These are phyloP conservation scores for Aureoboletus auriporus DNA, from an alignment of 768 basidiomycete species.

Conservation along the genomic window DNA sequence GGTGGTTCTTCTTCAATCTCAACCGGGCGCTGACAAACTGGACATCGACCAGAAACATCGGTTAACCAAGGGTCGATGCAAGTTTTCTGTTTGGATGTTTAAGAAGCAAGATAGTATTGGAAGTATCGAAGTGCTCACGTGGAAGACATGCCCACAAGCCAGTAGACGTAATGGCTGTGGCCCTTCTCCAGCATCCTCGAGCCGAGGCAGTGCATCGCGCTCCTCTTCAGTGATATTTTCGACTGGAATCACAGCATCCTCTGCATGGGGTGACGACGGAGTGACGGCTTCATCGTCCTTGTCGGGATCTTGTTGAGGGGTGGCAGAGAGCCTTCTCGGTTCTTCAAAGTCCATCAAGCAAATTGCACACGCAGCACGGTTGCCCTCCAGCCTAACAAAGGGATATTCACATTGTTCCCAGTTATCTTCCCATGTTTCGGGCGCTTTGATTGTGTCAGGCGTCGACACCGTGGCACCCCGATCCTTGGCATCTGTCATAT, in stretches of 20 bases:
- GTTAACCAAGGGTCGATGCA: slow-evolving; percentile 89
- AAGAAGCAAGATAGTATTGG: background rate
- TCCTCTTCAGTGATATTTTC: slow-evolving; percentile 40
- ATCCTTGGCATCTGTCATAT: slow-evolving; percentile 14
- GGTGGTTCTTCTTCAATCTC: slow-evolving; percentile 40
- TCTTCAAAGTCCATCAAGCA: slow-evolving; percentile 84
- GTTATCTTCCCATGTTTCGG: slow-evolving; percentile 66
- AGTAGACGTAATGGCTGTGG: slow-evolving; percentile 74
- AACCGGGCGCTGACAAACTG: slow-evolving; percentile 77
- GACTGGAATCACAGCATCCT: slow-evolving; percentile 28
- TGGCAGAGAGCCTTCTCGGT: slow-evolving; percentile 40
- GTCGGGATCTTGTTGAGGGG: slow-evolving; percentile 28
- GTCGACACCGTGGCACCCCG: slow-evolving; percentile 8
- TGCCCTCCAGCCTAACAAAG: slow-evolving; percentile 76
- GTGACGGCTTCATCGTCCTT: slow-evolving; percentile 9
- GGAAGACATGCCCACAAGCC: slow-evolving; percentile 84
- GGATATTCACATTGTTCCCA: slow-evolving; percentile 79
- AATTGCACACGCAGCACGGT: slow-evolving; percentile 81
- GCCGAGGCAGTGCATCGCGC: slow-evolving; percentile 40
- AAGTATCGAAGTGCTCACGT: slow-evolving; percentile 48
- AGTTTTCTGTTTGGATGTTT: slow-evolving; percentile 52
- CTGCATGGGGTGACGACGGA: slow-evolving; percentile 11
- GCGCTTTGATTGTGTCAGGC: slow-evolving; percentile 23
- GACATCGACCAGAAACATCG: slow-evolving; percentile 83
- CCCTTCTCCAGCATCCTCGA: slow-evolving; percentile 72